Percentiles rank a stretch among this genome's conserved stretches.
phyloP scores from a whole-genome alignment of 495 filamentous ascomycete genomes.

The Astrothelium subdiscretum region DNA sequence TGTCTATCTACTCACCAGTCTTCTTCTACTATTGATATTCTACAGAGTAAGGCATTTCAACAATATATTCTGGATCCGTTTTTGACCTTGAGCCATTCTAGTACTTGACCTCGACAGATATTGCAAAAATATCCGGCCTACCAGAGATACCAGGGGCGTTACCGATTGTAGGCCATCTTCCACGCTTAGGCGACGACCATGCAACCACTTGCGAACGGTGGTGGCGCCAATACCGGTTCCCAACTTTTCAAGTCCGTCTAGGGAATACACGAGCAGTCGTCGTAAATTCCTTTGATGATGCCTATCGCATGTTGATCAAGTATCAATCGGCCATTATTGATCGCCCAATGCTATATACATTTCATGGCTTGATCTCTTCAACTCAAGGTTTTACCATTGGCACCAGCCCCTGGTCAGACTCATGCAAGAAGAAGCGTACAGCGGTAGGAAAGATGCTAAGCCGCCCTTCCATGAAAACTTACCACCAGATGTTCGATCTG shows the following conservation, averaged over 20 bases:
- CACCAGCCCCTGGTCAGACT: slow-evolving; percentile 52
- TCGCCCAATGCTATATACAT: slow-evolving; percentile 56
- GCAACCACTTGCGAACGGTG: slow-evolving; percentile 41
- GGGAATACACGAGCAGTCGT: slow-evolving; percentile 36
- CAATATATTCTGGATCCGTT: neutral
- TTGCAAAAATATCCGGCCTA: slow-evolving; percentile 36
- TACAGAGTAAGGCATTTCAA: neutral
- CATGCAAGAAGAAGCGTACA: slow-evolving; percentile 41
- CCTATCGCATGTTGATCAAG: slow-evolving; percentile 52
- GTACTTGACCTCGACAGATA: slow-evolving; percentile 26
- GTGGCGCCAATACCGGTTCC: slow-evolving; percentile 40
- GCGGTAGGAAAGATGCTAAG: slow-evolving; percentile 37
- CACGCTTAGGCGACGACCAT: slow-evolving; percentile 45
- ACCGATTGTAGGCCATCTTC: slow-evolving; percentile 41
- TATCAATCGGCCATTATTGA: slow-evolving; percentile 56
- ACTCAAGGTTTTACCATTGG: slow-evolving; percentile 64
- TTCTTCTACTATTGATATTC: neutral
- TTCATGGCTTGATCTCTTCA: slow-evolving; percentile 57
- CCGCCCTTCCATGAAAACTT: slow-evolving; percentile 35
- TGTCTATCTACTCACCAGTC: neutral
- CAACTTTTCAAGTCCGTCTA: slow-evolving; percentile 44
- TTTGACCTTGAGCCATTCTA: neutral
- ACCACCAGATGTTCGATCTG: slow-evolving; percentile 41
- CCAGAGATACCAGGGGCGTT: slow-evolving; percentile 41
- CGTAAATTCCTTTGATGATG: slow-evolving; percentile 44